phyloP scores from a whole-genome alignment of 345 rosid species.

The Anastatica hierochuntica region DNA sequence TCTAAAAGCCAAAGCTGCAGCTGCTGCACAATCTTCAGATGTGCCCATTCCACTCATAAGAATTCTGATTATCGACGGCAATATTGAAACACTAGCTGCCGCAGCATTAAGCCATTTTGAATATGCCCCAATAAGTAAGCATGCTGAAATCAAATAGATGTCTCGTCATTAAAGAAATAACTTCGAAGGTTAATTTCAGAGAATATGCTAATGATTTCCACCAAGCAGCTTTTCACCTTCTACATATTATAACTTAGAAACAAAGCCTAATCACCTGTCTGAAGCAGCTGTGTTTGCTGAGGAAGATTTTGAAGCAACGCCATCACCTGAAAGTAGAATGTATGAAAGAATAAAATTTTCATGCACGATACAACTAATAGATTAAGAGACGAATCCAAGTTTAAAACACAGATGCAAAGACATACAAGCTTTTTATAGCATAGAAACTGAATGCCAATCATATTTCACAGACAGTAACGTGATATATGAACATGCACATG shows the following conservation, averaged over 20 bases:
- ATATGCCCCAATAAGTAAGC: constrained; percentile 93
- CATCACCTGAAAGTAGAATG: constrained; percentile 55
- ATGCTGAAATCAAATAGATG: constrained; percentile 46
- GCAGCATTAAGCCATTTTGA: constrained; percentile 94
- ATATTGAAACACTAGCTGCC: constrained; percentile 55
- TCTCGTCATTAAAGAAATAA: no score
- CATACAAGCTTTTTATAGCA: neutral
- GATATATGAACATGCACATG: neutral
- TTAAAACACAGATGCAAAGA: neutral
- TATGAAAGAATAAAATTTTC: constrained; percentile 4
- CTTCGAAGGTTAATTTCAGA: constrained; percentile 10
- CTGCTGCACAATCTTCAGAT: constrained; percentile 95
- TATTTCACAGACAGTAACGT: neutral
- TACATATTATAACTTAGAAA: constrained; percentile 4
- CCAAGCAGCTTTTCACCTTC: constrained; percentile 6
- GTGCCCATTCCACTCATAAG: constrained; percentile 87
- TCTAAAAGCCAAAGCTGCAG: constrained; percentile 95
- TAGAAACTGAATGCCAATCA: neutral
- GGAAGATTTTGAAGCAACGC: constrained; percentile 77
- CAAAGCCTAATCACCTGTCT: constrained; percentile 53
- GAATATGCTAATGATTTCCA: constrained; percentile 9
- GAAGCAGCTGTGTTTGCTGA: constrained; percentile 82
- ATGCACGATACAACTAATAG: neutral
- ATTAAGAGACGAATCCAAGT: constrained; percentile 1
- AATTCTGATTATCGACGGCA: constrained; percentile 62